Conservation (phyloP, 139 green algal species). For the Chlorella sp. region DNA sequence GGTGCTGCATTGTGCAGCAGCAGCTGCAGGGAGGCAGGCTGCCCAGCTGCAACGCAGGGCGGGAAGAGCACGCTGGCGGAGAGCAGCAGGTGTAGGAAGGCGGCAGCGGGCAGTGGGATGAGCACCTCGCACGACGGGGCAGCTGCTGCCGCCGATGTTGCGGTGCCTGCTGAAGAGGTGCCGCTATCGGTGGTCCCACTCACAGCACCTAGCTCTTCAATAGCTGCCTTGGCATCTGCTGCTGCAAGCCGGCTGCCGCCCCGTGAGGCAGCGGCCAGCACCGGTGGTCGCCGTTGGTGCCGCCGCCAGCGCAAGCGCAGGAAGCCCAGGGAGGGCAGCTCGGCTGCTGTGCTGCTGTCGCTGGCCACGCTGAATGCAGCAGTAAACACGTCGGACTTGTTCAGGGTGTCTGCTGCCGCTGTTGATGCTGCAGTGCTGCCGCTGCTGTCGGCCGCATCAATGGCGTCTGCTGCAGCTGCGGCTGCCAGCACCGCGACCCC, state of each 20-base stretch:
- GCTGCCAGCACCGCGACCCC: neutral
- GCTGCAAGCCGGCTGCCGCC: neutral
- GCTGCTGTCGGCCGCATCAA: neutral
- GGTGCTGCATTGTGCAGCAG: neutral
- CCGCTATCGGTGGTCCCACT: neutral
- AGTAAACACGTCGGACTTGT: neutral
- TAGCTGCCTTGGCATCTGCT: neutral
- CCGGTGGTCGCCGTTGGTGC: neutral
- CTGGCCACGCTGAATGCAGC: neutral
- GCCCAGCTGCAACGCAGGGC: neutral
- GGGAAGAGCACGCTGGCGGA: neutral
- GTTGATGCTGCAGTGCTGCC: neutral
- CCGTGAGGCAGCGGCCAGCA: neutral
- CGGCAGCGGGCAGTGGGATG: constrained; percentile 19
- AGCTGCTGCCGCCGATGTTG: neutral
- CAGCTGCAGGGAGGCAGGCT: constrained; percentile 14
- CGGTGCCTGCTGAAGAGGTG: neutral
- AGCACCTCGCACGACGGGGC: constrained; percentile 20
- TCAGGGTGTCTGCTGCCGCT: neutral
- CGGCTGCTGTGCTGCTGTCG: neutral
- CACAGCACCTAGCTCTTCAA: neutral
- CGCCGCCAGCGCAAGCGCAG: constrained; percentile 24
- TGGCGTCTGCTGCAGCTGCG: neutral
- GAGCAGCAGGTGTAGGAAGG: constrained; percentile 8
- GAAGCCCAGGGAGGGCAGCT: constrained; percentile 12